These are phyloP conservation scores for Babesia divergens DNA, from an alignment of 169 alveolate genomes.

Conservation along the genomic window DNA sequence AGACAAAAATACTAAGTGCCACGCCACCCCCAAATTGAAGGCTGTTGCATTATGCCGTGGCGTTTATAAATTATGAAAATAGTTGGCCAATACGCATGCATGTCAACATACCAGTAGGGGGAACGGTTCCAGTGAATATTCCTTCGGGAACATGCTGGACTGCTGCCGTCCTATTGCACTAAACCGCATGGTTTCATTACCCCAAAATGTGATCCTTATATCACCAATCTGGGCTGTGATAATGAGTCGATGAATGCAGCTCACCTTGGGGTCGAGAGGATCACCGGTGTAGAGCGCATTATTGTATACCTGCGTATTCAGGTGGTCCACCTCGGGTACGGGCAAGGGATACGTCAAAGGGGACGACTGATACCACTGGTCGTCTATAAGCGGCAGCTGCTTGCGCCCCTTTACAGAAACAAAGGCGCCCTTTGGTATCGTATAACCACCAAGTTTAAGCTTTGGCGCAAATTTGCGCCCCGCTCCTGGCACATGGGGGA, in stretches of 20 bases:
- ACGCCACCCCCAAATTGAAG: no score
- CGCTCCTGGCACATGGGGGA: slow-evolving; percentile 60
- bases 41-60: neutral
- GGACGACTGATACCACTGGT: slow-evolving; percentile 67
- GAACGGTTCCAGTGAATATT: slow-evolving; percentile 36
- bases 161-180: slow-evolving; percentile 54
- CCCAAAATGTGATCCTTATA: slow-evolving; percentile 59
- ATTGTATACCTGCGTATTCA: slow-evolving; percentile 71
- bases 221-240: slow-evolving; percentile 54
- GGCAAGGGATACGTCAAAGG: slow-evolving; percentile 67
- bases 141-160: slow-evolving; percentile 29
- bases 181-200: slow-evolving; percentile 29
- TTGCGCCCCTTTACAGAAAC: slow-evolving; percentile 30
- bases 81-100: neutral
- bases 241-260: neutral
- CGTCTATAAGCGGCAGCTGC: slow-evolving; percentile 68
- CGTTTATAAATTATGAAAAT: neutral
- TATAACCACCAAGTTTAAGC: slow-evolving; percentile 55
- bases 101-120: slow-evolving; percentile 34
- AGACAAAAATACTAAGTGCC: no score
- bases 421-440: slow-evolving; percentile 33
- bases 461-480: slow-evolving; percentile 58
- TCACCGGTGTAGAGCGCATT: slow-evolving; percentile 77
- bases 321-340: slow-evolving; percentile 61
- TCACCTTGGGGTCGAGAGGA: slow-evolving; percentile 74